Base-by-base conservation (phyloP, 2,329 filamentous ascomycete species). In the Fusarium dlaminii region DNA sequence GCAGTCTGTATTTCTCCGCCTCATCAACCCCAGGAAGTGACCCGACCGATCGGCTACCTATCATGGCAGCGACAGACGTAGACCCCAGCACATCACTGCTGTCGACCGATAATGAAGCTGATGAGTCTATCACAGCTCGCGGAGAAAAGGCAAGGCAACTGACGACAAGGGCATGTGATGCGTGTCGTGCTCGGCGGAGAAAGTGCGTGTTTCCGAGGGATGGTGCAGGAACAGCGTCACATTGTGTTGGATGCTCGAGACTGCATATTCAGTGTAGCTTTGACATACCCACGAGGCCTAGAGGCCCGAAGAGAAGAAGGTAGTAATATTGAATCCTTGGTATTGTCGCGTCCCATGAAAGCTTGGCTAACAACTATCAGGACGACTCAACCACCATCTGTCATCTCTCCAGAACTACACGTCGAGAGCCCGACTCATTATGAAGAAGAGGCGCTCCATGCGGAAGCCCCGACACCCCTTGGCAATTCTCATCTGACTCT, bases 211-310 rank as follows among this genome's bases (percentile, higher is more conserved):
- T 63, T 22, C 52, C 52, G 4, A 34, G n/a, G 7, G 52, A 39
- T 13, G 52, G 27, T 6, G 18, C 14, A 29, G 60, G 22, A 27
- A 30, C 39, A 37, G 24, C 59, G 22, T 18, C 40, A 18, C 52
- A 60, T 32, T 63, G 60, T n/a, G 15, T 60, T 2, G 60, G 60
- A 0, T 63, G 60, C 5, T 59, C 60, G 13, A 39, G 52, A 3
- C 1, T 63, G 27, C 60, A 63, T 59, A 63, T 63, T 59, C 60
- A 63, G 18, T 63, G 60, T 30, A 63, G 52, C 4, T 63, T 63
- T 34, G 60, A 63, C 15, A 63, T 63, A 34, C 60, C 60, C 0
- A 63, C 60, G 0, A 15, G 60, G 1, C 52, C 60, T 9, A 5
- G 60, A 20, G 60, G 60, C 0, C 60, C 60, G 0, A 63, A 63